A percentile compares a stretch with the other conserved stretches of the same genome.
Evolutionary conservation across 2,329 filamentous ascomycete genomes (phyloP).

Genomic region (Aspergillus sp.): DNA sequence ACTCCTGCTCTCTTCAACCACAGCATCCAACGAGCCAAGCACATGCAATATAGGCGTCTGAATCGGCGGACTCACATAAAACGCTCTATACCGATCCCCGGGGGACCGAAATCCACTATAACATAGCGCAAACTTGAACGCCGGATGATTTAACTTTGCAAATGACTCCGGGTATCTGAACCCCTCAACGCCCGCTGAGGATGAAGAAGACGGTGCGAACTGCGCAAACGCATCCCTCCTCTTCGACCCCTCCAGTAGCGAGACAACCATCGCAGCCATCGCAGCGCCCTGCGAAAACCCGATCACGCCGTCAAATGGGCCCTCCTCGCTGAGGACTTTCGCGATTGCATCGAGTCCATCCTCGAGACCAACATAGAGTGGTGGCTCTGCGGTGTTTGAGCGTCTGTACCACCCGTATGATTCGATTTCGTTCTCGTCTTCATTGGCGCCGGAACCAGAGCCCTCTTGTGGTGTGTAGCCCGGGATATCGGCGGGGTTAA

Average conservation of each 20-base stretch:
- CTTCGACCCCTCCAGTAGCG: conserved; percentile 62
- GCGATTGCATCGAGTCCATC: conserved; percentile 66
- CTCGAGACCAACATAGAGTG: conserved; percentile 68
- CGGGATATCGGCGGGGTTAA: conserved; percentile 67
- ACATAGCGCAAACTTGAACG: conserved; percentile 68
- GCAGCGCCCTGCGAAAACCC: conserved; percentile 83
- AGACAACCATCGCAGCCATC: conserved; percentile 69
- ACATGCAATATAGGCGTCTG: conserved; percentile 78
- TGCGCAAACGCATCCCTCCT: conserved; percentile 50
- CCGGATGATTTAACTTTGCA: conserved; percentile 48
- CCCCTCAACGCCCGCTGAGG: conserved; percentile 6
- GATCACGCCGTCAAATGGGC: conserved; percentile 73
- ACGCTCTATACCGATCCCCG: conserved; percentile 61
- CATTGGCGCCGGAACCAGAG: conserved; percentile 3
- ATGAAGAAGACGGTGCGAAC: conserved; percentile 21
- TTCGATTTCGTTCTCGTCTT: conserved; percentile 57
- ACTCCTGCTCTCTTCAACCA: conserved; percentile 77
- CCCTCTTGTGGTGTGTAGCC: conserved; percentile 56
- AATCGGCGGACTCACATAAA: conserved; percentile 71
- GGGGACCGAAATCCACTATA: conserved; percentile 77
- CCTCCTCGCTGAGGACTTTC: conserved; percentile 59
- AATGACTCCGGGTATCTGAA: conserved; percentile 56
- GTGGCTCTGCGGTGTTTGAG: conserved; percentile 59
- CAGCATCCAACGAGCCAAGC: conserved; percentile 78
- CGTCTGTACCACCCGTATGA: conserved; percentile 82